Evolutionary conservation across 75 land plant genomes (phyloP).

Genomic region (Cupressus sempervirens): DNA sequence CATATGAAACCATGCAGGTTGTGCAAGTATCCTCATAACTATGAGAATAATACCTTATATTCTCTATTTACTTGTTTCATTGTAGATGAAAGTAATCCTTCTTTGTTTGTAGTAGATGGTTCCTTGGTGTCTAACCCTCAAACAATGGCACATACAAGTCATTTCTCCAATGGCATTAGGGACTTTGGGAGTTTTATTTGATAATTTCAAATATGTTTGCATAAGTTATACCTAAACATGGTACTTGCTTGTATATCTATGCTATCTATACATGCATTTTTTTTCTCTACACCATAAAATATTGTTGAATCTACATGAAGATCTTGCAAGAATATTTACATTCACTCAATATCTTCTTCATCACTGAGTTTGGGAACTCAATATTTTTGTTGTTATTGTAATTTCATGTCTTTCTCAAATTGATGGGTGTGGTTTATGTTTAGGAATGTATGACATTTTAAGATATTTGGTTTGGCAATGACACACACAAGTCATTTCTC

Average conservation of each 20-base stretch:
- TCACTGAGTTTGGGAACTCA: background rate
- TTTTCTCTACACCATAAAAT: background rate
- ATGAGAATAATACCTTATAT: background rate
- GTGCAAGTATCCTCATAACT: background rate
- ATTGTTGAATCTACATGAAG: background rate
- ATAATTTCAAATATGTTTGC: background rate
- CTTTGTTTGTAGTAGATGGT: background rate
- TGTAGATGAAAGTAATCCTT: background rate
- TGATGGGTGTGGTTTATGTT: background rate
- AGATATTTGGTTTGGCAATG: background rate
- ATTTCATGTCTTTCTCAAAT: background rate
- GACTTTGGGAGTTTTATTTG: background rate
- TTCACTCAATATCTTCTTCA: background rate
- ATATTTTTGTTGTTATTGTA: background rate
- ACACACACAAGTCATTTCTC: too few species aligned
- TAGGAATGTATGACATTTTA: background rate
- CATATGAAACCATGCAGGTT: background rate
- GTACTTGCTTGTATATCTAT: background rate
- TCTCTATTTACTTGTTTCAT: slow-evolving; percentile 4
- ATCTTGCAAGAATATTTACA: background rate
- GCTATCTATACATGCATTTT: background rate
- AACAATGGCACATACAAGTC: background rate
- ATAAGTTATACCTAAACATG: background rate
- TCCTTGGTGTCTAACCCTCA: background rate
- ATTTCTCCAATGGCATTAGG: background rate